Conservation (phyloP, 2,329 filamentous ascomycete genomes). For the Sporothrix phasma region DNA sequence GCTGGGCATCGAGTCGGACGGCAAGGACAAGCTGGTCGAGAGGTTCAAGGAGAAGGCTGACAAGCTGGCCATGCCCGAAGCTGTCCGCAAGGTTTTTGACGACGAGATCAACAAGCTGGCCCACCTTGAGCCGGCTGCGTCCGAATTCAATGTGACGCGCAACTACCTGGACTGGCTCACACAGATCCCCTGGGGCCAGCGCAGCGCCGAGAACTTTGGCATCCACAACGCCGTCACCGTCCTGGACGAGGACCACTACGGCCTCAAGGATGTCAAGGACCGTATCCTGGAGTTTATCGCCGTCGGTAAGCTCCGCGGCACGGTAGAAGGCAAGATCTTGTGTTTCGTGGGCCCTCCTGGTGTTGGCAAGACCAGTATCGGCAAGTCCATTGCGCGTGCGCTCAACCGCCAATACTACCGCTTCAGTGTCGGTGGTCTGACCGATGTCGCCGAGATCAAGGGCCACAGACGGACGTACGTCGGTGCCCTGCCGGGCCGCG, state of each 20-base stretch:
- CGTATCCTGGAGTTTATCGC: conserved; percentile 97
- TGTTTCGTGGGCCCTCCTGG: conserved; percentile 96
- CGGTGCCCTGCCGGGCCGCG: conserved; percentile 85
- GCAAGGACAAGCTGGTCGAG: conserved; percentile 95
- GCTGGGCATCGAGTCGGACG: conserved; percentile 91
- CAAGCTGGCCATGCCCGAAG: conserved; percentile 93
- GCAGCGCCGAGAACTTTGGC: conserved; percentile 92
- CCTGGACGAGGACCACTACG: conserved; percentile 92
- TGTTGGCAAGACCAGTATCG: conserved; percentile 97
- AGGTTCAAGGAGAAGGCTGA: conserved; percentile 93
- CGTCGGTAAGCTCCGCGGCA: conserved; percentile 91
- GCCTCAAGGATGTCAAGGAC: conserved; percentile 95
- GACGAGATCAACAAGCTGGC: conserved; percentile 96
- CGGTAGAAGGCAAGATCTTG: conserved; percentile 95
- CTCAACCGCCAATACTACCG: conserved; percentile 95
- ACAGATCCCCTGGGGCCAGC: conserved; percentile 93
- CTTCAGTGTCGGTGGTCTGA: conserved; percentile 93
- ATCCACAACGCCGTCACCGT: conserved; percentile 86
- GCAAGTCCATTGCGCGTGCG: conserved; percentile 92
- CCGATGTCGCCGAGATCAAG: conserved; percentile 98
- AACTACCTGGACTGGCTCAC: conserved; percentile 99
- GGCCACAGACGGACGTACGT: conserved; percentile 94
- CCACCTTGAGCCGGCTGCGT: conserved; percentile 88
- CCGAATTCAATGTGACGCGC: conserved; percentile 95
- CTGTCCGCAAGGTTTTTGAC: conserved; percentile 94